Evolutionary conservation across 306 rosid species (phyloP).

Genomic region (Quercus gilva): DNA sequence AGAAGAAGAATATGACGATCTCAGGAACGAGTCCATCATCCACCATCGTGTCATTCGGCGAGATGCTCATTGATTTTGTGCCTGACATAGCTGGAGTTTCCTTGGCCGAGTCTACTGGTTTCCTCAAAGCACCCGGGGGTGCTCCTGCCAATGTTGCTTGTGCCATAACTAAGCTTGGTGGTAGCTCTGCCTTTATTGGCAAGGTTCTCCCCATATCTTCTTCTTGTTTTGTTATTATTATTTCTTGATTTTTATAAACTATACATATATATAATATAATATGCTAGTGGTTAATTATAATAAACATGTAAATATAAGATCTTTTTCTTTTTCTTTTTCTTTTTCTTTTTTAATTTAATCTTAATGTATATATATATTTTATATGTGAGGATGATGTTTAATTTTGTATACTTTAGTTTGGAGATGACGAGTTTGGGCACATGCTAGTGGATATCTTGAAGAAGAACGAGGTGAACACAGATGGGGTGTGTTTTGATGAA

Average conservation of each 20-base stretch:
- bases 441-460: conserved; percentile 56
- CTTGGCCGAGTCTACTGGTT: conserved; percentile 57
- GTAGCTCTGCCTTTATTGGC: conserved; percentile 59
- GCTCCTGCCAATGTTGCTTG: conserved; percentile 80
- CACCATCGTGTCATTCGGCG: conserved; percentile 55
- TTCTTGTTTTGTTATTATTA: background rate
- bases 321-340: no score
- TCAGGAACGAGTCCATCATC: conserved; percentile 16
- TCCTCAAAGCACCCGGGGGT: conserved; percentile 72
- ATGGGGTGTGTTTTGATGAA: conserved; percentile 47
- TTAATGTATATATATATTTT: background rate
- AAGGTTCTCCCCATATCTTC: conserved; percentile 33
- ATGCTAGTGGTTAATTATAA: no score
- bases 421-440: conserved; percentile 68
- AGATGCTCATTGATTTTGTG: conserved; percentile 73
- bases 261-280: no score
- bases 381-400: background rate
- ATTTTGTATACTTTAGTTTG: conserved; percentile 35
- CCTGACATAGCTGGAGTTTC: conserved; percentile 59
- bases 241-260: background rate
- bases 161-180: conserved; percentile 66
- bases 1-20: conserved; percentile 26
- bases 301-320: no score
- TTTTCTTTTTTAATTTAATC: background rate
- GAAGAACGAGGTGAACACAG: conserved; percentile 45